These are phyloP conservation scores for Dendrobium catenatum DNA, from an alignment of 106 monocot genomes.

Conservation along the genomic window DNA sequence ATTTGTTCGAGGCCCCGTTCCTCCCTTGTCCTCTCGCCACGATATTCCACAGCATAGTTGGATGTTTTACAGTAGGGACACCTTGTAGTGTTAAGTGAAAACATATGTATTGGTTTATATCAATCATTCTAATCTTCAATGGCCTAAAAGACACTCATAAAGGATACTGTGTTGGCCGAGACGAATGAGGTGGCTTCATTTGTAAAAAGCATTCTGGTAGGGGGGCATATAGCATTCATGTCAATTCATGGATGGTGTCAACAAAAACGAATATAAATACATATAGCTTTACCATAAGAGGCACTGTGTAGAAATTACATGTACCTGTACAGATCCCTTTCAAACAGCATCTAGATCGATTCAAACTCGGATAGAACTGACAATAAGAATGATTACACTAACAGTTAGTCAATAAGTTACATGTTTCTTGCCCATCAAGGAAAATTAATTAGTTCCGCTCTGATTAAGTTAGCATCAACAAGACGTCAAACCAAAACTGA, in stretches of 20 bases:
- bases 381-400: slow-evolving; percentile 4
- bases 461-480: not conserved
- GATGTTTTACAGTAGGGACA: slow-evolving; percentile 84
- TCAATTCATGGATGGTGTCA: not conserved
- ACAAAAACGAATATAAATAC: no score
- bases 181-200: slow-evolving; percentile 65
- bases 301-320: not conserved
- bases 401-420: not conserved
- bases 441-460: not conserved
- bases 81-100: slow-evolving; percentile 34
- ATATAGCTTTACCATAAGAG: not conserved
- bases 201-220: slow-evolving; percentile 83
- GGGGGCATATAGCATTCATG: not conserved
- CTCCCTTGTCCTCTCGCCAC: slow-evolving; percentile 60
- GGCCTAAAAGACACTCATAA: slow-evolving; percentile 2
- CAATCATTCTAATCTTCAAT: not conserved
- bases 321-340: slow-evolving; percentile 87
- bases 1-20: slow-evolving; percentile 83
- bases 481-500: not conserved
- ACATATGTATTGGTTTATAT: not conserved
- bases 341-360: slow-evolving; percentile 72
- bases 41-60: slow-evolving; percentile 77
- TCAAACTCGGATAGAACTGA: slow-evolving; percentile 83
- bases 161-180: slow-evolving; percentile 79
- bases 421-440: not conserved